Evolutionary conservation across 108 stramenopile species (phyloP).

Genomic region (Discostella pseudostelligera): DNA sequence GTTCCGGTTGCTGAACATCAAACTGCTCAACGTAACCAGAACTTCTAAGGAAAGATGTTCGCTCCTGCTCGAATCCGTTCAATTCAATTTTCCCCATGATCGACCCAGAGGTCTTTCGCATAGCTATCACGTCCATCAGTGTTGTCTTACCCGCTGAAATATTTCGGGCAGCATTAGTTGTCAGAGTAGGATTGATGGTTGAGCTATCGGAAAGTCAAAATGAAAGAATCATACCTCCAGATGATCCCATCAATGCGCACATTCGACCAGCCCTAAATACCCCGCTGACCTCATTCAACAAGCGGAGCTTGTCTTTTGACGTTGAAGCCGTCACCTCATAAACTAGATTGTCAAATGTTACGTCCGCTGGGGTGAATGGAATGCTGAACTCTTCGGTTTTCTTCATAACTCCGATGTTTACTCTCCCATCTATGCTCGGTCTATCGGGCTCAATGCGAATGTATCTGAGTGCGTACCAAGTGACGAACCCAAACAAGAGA

Average conservation of each 20-base stretch:
- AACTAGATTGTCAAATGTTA: conserved; percentile 66
- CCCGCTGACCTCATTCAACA: conserved; percentile 64
- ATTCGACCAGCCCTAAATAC: conserved; percentile 62
- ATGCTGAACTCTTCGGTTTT: conserved; percentile 39
- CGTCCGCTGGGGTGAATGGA: conserved; percentile 65
- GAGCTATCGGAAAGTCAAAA: conserved; percentile 18
- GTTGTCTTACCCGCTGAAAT: conserved; percentile 48
- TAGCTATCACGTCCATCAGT: conserved; percentile 71
- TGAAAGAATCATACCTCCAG: conserved; percentile 42
- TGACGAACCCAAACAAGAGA: conserved; percentile 25
- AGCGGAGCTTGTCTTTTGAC: conserved; percentile 51
- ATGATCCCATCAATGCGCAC: conserved; percentile 69
- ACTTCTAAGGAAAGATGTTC: conserved; percentile 56
- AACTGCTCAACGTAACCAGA: conserved; percentile 92
- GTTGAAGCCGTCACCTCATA: conserved; percentile 73
- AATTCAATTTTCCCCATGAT: conserved; percentile 65
- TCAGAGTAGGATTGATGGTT: too few species aligned
- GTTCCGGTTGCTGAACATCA: conserved; percentile 79
- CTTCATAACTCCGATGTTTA: conserved; percentile 24
- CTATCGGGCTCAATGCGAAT: conserved; percentile 45
- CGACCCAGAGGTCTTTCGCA: conserved; percentile 60
- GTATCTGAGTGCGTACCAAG: conserved; percentile 32
- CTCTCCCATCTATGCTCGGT: conserved; percentile 22
- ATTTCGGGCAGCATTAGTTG: neutral
- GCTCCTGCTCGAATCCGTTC: conserved; percentile 66